These are phyloP conservation scores for Penstemon barbatus DNA, from an alignment of 257 asterid genomes.

Conservation along the genomic window DNA sequence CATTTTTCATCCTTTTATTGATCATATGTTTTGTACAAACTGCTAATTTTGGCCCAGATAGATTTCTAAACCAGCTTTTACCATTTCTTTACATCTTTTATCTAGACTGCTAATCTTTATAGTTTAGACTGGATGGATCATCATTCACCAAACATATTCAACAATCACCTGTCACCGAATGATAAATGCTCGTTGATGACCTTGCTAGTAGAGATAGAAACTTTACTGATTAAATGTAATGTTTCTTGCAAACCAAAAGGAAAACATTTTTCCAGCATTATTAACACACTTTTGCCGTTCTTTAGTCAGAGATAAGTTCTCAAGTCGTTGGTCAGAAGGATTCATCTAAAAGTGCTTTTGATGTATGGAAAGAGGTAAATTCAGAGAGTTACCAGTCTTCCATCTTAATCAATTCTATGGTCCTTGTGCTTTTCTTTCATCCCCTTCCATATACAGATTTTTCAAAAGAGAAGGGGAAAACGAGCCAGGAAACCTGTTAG, in stretches of 20 bases:
- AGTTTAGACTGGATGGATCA: neutral
- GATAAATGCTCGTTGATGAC: constrained; percentile 7
- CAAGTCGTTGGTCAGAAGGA: constrained; percentile 97
- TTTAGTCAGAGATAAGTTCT: constrained; percentile 79
- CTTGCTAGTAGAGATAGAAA: constrained; percentile 12
- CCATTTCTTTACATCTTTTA: too few species aligned
- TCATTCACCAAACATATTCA: constrained; percentile 14
- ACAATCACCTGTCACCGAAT: constrained; percentile 3
- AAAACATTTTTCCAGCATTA: constrained; percentile 21
- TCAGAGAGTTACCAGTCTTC: constrained; percentile 12
- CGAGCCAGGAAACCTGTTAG: constrained; percentile 44
- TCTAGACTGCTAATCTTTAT: too few species aligned
- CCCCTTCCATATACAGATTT: constrained; percentile 49
- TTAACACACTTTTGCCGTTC: constrained; percentile 24
- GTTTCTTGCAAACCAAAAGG: constrained; percentile 14
- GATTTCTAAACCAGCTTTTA: too few species aligned
- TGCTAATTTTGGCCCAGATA: constrained; percentile 21
- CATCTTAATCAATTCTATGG: constrained; percentile 16
- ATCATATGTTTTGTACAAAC: constrained; percentile 26
- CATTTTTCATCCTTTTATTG: constrained; percentile 15
- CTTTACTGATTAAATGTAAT: constrained; percentile 20
- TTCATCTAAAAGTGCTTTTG: constrained; percentile 78
- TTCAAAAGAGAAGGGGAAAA: constrained; percentile 74
- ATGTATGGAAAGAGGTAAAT: constrained; percentile 94
- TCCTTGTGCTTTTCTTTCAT: constrained; percentile 16